Percentiles rank a stretch among this genome's conserved stretches.
Evolutionary conservation across 805 yeast species (phyloP).

Genomic region (Starmerella vitae): DNA sequence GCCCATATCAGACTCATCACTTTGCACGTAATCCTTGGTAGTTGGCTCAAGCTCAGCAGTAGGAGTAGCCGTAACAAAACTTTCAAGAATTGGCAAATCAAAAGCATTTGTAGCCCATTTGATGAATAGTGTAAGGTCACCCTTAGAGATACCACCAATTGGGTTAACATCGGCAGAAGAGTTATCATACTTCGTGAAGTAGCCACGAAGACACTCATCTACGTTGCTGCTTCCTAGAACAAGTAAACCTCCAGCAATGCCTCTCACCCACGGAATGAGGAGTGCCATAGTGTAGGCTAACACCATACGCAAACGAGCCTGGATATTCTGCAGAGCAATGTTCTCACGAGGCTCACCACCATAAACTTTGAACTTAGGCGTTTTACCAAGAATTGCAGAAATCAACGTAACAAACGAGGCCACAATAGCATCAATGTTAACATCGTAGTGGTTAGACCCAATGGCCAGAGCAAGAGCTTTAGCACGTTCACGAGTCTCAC

Average conservation of each 20-base stretch:
- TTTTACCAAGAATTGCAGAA: slow-evolving; percentile 79
- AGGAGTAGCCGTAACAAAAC: slow-evolving; percentile 82
- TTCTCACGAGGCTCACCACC: slow-evolving; percentile 91
- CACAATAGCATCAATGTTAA: slow-evolving; percentile 83
- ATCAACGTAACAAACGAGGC: slow-evolving; percentile 59
- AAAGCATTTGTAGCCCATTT: slow-evolving; percentile 59
- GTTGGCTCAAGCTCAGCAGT: slow-evolving; percentile 98
- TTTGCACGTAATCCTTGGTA: slow-evolving; percentile 80
- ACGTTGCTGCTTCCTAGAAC: slow-evolving; percentile 96
- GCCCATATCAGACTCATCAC: slow-evolving; percentile 97
- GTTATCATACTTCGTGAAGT: slow-evolving; percentile 91
- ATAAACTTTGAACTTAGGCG: slow-evolving; percentile 76
- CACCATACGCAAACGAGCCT: slow-evolving; percentile 93
- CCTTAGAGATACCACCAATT: slow-evolving; percentile 95
- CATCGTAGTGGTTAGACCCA: slow-evolving; percentile 81
- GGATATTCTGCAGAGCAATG: slow-evolving; percentile 89
- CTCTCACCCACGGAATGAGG: slow-evolving; percentile 86
- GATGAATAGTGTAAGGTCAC: slow-evolving; percentile 77
- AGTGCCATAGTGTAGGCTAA: slow-evolving; percentile 87
- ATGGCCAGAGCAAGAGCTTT: slow-evolving; percentile 56
- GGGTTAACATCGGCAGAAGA: slow-evolving; percentile 97
- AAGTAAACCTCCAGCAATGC: slow-evolving; percentile 60
- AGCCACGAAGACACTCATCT: slow-evolving; percentile 92
- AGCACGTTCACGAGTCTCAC: slow-evolving; percentile 74
- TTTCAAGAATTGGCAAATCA: slow-evolving; percentile 60